Conservation (phyloP, 345 rosid genomes). For the Ricinus communis region DNA sequence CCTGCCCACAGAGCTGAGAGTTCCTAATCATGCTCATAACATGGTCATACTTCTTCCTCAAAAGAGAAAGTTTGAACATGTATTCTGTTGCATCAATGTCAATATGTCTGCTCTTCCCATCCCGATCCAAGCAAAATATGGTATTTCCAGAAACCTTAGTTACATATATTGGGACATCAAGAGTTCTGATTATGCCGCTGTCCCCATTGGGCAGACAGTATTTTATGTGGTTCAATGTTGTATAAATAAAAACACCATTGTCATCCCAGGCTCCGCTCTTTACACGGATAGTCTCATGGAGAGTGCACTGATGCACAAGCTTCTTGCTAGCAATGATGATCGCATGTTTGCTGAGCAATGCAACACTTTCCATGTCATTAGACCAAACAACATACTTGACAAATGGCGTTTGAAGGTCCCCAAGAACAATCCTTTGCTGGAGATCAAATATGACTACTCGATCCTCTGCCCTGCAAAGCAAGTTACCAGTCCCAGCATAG, state of each 20-base stretch:
- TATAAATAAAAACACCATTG: conserved; percentile 85
- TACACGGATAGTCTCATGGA: conserved; percentile 91
- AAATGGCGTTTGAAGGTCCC: conserved; percentile 78
- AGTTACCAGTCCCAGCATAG: conserved; percentile 88
- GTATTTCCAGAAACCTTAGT: conserved; percentile 71
- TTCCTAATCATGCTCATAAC: conserved; percentile 96
- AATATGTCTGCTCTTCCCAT: conserved; percentile 72
- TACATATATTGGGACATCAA: conserved; percentile 80
- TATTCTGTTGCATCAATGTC: conserved; percentile 83
- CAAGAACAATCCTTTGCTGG: conserved; percentile 82
- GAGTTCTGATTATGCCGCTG: conserved; percentile 78
- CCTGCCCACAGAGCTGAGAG: conserved; percentile 95
- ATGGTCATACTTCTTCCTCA: conserved; percentile 79
- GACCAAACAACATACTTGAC: conserved; percentile 90
- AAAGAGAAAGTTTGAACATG: conserved; percentile 75
- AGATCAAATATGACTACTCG: conserved; percentile 83
- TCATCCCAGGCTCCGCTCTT: conserved; percentile 98
- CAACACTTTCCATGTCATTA: conserved; percentile 86
- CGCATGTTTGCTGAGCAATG: conserved; percentile 92
- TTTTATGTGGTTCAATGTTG: conserved; percentile 85
- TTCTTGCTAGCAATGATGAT: conserved; percentile 79
- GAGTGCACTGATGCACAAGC: conserved; percentile 79
- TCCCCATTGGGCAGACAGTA: conserved; percentile 96
- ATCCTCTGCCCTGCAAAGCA: conserved; percentile 86
- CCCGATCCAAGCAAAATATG: conserved; percentile 79